A percentile compares a stretch with the other conserved stretches of the same genome.
Conservation (phyloP, 495 filamentous ascomycete genomes). For the Xylaria cubensis region DNA sequence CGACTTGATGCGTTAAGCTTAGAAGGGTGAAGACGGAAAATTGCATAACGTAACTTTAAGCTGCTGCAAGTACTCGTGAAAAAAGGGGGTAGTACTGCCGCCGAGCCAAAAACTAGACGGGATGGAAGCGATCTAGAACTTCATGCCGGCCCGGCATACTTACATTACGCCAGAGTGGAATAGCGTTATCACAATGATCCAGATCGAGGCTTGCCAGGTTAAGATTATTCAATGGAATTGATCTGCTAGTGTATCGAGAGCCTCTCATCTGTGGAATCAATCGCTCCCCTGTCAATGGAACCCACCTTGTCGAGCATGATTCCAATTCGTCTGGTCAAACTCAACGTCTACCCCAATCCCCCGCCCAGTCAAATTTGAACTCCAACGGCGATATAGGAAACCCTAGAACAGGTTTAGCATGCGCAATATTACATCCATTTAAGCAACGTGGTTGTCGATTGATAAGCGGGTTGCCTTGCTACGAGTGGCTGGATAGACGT, state of each 20-base stretch:
- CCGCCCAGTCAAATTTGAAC: neutral
- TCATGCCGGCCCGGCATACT: neutral
- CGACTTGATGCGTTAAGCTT: neutral
- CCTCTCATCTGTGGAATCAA: neutral
- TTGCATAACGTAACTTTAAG: neutral
- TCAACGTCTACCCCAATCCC: neutral
- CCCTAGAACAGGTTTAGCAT: constrained; percentile 4
- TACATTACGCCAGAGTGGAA: neutral
- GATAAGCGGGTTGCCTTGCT: neutral
- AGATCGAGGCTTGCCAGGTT: neutral
- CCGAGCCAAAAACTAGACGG: neutral
- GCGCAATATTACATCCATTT: neutral
- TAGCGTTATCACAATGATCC: neutral
- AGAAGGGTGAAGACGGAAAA: neutral
- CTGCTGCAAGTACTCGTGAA: neutral
- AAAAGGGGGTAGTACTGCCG: neutral
- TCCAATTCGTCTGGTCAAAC: neutral
- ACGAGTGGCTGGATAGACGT: neutral
- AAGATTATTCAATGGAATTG: neutral
- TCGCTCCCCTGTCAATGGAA: neutral
- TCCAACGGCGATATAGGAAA: neutral
- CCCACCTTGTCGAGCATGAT: neutral
- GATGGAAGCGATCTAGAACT: neutral
- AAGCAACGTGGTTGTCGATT: neutral
- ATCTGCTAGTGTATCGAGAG: neutral